Percentiles rank a stretch among this genome's conserved stretches.
These are phyloP conservation scores for Phytophthora rubi DNA, from an alignment of 352 stramenopile genomes.

Conservation along the genomic window DNA sequence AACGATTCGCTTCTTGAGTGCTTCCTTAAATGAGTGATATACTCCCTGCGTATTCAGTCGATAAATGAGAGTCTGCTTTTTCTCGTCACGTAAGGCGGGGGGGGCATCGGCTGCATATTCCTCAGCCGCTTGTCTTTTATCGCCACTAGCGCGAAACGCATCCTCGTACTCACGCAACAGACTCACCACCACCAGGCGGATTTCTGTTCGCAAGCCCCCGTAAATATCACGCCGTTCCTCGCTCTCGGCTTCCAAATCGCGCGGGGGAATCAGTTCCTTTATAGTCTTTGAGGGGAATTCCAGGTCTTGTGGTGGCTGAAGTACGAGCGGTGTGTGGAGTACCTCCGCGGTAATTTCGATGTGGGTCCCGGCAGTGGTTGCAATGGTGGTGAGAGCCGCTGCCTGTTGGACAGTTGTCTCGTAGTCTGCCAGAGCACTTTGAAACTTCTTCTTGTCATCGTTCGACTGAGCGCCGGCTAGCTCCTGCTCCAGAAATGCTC, in stretches of 20 bases:
- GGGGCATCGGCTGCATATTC: slow-evolving; percentile 19
- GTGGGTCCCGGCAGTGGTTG: slow-evolving; percentile 34
- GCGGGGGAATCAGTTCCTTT: slow-evolving; percentile 56
- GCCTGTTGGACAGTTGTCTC: slow-evolving; percentile 47
- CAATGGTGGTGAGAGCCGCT: slow-evolving; percentile 30
- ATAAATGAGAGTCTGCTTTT: slow-evolving; percentile 78
- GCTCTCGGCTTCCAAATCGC: slow-evolving; percentile 53
- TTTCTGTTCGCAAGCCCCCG: slow-evolving; percentile 58
- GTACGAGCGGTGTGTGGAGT: slow-evolving; percentile 44
- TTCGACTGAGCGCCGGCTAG: slow-evolving; percentile 49
- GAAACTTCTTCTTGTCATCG: slow-evolving; percentile 83
- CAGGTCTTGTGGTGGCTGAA: slow-evolving; percentile 37
- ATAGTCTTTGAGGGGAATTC: slow-evolving; percentile 42
- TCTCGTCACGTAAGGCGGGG: slow-evolving; percentile 56
- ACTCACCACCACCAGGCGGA: slow-evolving; percentile 58
- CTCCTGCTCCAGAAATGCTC: slow-evolving; percentile 65
- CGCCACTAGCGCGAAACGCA: slow-evolving; percentile 22
- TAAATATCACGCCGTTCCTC: slow-evolving; percentile 52
- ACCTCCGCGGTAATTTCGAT: slow-evolving; percentile 44
- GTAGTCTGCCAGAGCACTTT: slow-evolving; percentile 69
- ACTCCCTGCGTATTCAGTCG: slow-evolving; percentile 76
- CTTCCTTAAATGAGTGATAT: slow-evolving; percentile 86
- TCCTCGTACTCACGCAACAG: slow-evolving; percentile 75
- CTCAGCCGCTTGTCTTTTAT: slow-evolving; percentile 17
- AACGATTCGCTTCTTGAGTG: slow-evolving; percentile 84